These are phyloP conservation scores for Phaeoacremonium minimum DNA, from an alignment of 2,329 filamentous ascomycete species.

Conservation along the genomic window DNA sequence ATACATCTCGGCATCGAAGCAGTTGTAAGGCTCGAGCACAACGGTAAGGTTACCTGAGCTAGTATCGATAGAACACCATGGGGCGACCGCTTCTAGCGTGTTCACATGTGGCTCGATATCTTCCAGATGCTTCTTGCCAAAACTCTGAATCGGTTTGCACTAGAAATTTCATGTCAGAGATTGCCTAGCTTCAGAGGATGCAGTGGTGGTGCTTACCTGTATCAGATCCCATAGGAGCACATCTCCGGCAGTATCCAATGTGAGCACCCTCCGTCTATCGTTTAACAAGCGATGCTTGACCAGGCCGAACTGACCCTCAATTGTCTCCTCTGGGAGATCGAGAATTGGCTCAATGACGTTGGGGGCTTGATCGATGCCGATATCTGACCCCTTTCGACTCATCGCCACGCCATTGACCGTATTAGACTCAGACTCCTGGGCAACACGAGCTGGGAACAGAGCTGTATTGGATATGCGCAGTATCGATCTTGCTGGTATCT, in stretches of 20 bases:
- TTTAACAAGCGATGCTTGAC: slow-evolving; percentile 92
- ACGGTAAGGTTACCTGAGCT: slow-evolving; percentile 89
- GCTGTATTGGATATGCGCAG: slow-evolving; percentile 82
- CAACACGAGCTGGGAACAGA: slow-evolving; percentile 59
- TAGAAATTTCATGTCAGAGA: slow-evolving; percentile 29
- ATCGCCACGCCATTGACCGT: slow-evolving; percentile 35
- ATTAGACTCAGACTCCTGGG: slow-evolving; percentile 51
- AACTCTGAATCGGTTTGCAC: slow-evolving; percentile 86
- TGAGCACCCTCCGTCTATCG: slow-evolving; percentile 83
- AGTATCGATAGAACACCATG: slow-evolving; percentile 95
- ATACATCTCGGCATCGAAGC: slow-evolving; percentile 96
- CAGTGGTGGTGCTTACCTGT: slow-evolving; percentile 50
- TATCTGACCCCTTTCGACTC: slow-evolving; percentile 53
- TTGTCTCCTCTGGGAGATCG: slow-evolving; percentile 69
- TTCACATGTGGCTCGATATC: slow-evolving; percentile 87
- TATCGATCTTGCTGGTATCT: slow-evolving; percentile 74
- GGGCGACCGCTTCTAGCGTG: slow-evolving; percentile 81
- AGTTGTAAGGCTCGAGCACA: slow-evolving; percentile 88
- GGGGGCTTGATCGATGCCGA: slow-evolving; percentile 43
- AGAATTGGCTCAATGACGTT: slow-evolving; percentile 59
- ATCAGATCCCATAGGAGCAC: slow-evolving; percentile 94
- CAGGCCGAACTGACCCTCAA: slow-evolving; percentile 91
- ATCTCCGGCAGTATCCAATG: slow-evolving; percentile 90
- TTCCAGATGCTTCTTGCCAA: slow-evolving; percentile 89
- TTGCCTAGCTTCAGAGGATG: too few species aligned